Percentiles rank a stretch among this genome's conserved stretches.
phyloP scores from a whole-genome alignment of 305 asterid genomes.

The Fraxinus floribunda region DNA sequence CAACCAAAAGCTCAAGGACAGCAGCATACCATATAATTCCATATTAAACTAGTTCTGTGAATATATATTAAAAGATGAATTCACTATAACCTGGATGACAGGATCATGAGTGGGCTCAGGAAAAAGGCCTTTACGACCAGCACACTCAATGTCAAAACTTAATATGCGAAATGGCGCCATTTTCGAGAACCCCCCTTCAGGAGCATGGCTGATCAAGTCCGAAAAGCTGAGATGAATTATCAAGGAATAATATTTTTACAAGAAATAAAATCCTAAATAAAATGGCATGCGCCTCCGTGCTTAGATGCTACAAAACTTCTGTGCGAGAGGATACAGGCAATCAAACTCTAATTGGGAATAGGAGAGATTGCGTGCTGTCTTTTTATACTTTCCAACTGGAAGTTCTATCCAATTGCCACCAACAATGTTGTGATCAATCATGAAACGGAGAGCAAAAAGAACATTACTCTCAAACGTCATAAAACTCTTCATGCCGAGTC shows the following conservation, averaged over 20 bases:
- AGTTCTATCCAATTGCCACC: conserved; percentile 99
- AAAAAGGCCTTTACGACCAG: conserved; percentile 97
- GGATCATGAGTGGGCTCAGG: conserved; percentile 98
- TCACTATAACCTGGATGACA: conserved; percentile 77
- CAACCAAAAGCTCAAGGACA: conserved; percentile 20
- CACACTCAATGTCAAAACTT: conserved; percentile 97
- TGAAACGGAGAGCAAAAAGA: conserved; percentile 95
- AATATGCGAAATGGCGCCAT: conserved; percentile 99
- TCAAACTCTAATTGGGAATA: conserved; percentile 88
- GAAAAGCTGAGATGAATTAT: conserved; percentile 55
- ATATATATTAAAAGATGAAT: not conserved
- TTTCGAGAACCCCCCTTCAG: conserved; percentile 95
- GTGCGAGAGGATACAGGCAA: conserved; percentile 81
- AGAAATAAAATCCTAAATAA: not conserved
- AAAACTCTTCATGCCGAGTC: conserved; percentile 79
- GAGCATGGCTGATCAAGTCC: conserved; percentile 81
- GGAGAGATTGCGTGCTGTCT: conserved; percentile 55
- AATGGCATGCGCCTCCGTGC: not conserved
- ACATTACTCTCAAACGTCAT: conserved; percentile 94
- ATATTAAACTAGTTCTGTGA: not conserved
- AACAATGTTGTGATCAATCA: conserved; percentile 88
- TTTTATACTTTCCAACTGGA: conserved; percentile 75
- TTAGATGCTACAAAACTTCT: conserved; percentile 20
- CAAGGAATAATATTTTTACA: conserved; percentile 26
- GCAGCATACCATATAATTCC: conserved; percentile 20